Evolutionary conservation across 2,329 filamentous ascomycete species (phyloP), one percentile per base, ranked within the genome.

Genomic region (Alternaria postmessia): DNA sequence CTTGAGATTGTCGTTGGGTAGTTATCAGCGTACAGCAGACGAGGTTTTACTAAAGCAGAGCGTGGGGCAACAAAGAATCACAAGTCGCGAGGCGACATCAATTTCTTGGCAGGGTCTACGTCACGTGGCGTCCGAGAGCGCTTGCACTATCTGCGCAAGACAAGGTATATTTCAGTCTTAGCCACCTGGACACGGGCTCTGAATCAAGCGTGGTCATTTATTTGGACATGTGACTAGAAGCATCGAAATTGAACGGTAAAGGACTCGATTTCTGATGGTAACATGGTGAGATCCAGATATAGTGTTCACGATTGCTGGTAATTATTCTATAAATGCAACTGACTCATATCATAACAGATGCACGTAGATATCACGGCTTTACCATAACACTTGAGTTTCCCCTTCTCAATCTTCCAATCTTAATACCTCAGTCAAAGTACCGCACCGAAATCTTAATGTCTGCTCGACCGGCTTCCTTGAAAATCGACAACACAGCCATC

Each of bases 41-140:
- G 46, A 34, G 42, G 47, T 54, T 51, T 57, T 12, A 38, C 18
- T 7, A 36, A 43, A 49, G 36, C 38, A 39, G 43, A 34, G 46
- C 30, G 60, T 53, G 60, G 60, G 60, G 60, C 60, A 56, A 62
- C 60, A 62, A 60, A 62, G 53, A 47, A 53, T 54, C 43, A 39
- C 20, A 26, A 34, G 18, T 36, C 30, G 42, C 51, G 41, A 38
- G 20, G 32, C 57, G 32, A 24, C 28, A 26, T 8, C 28, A 22
- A 7, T 42, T 36, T 41, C 57, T 60, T 60, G 57, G 57, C 57
- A 60, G 53, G 57, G 53, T 57, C 41, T 11, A 9, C 2, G 20
- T 60, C 57, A 60, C 57, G 57, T 60, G 57, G 8, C 6, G 7
- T 2, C 1, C 5, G 11, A 20, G 14, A 30, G 34, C 24, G 49